Base-by-base conservation (phyloP, 768 basidiomycete species). In the Fistulinella prunicolor region DNA sequence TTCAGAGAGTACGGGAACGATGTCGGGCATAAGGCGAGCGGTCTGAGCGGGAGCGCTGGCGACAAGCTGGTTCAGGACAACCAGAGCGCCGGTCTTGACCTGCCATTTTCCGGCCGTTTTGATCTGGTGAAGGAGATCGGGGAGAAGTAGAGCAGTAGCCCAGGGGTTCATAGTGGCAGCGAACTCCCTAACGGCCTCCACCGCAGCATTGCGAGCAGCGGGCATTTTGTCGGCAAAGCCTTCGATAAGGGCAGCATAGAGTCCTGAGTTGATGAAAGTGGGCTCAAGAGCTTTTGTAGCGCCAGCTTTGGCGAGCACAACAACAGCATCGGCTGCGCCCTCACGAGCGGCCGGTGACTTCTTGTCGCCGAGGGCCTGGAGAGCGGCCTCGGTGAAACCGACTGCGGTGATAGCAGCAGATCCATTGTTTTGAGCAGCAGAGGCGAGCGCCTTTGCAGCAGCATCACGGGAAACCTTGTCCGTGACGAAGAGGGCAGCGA, bases 21-120 rank as follows among this genome's bases (percentile, higher is more conserved):
- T 90, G 39, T 95, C 92, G 51, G 91, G 93, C 77, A 93, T 94
- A 64, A 93, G 87, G 59, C 83, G 85, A 50, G 88, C 86, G 45
- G 80, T 89, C 74, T 94, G 94, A 50, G 71, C 63, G 39, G 93
- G 89, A 23, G 91, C 89, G 61, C 83, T 83, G 56, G 70, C 74
- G 58, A 96, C 87, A 63, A 97, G 82, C 75, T 90, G 88, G 73
- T 96, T 84, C 63, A 96, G 78, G 58, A 86, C 72, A 56, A 79
- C 71, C 53, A 97, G 78, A 24, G 86, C 80, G 38, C 94, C 94
- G 9, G 85, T 88, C 82, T 97, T 96, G 76, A 95, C 61, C 70
- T 95, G 94, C 93, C 94, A 96, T 70, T 96, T 96, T 64, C 94
- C 93, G 62, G 92, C 90, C 59, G 87, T 88, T 76, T 91, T 89